phyloP scores from a whole-genome alignment of 805 yeast species.

The Ogataea chonburiensis region DNA sequence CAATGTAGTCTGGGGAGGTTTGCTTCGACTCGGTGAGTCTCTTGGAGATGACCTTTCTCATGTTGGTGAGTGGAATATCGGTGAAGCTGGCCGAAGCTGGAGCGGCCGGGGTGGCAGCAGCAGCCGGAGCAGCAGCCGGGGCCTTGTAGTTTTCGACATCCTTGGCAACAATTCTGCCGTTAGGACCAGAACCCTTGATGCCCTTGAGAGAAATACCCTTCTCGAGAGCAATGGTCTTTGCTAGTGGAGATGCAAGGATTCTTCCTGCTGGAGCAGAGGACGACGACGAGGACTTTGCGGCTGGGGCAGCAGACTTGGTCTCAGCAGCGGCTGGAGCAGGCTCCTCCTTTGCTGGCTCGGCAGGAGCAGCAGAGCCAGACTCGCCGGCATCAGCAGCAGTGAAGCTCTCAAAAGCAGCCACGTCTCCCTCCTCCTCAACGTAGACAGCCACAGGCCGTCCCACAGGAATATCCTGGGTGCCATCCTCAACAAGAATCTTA shows the following conservation, averaged over 20 bases:
- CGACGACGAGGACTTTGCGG: slow-evolving; percentile 21
- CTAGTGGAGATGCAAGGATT: slow-evolving; percentile 92
- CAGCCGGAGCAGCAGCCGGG: slow-evolving; percentile 45
- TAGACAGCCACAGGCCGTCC: slow-evolving; percentile 96
- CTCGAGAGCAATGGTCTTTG: slow-evolving; percentile 90
- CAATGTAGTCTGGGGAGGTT: slow-evolving; percentile 87
- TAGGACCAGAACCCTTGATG: slow-evolving; percentile 90
- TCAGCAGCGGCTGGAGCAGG: slow-evolving; percentile 25
- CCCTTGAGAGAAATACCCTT: slow-evolving; percentile 84
- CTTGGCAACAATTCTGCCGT: slow-evolving; percentile 87
- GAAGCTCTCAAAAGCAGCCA: slow-evolving; percentile 83
- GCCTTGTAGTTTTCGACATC: slow-evolving; percentile 77
- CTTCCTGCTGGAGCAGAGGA: slow-evolving; percentile 49
- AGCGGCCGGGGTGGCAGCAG: slow-evolving; percentile 45
- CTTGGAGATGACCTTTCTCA: slow-evolving; percentile 92
- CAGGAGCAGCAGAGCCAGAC: slow-evolving; percentile 38
- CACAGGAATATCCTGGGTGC: slow-evolving; percentile 87
- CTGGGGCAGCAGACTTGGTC: slow-evolving; percentile 6
- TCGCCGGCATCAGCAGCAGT: slow-evolving; percentile 78
- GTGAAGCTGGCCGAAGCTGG: slow-evolving; percentile 60
- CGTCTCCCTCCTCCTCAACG: slow-evolving; percentile 83
- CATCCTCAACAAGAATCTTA: slow-evolving; percentile 77
- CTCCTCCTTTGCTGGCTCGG: slow-evolving; percentile 5
- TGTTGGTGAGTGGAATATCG: slow-evolving; percentile 82
- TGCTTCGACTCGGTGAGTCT: slow-evolving; percentile 86